A percentile compares a stretch with the other conserved stretches of the same genome.
phyloP scores from a whole-genome alignment of 78 protist species.

The Protostelium mycophagum region DNA sequence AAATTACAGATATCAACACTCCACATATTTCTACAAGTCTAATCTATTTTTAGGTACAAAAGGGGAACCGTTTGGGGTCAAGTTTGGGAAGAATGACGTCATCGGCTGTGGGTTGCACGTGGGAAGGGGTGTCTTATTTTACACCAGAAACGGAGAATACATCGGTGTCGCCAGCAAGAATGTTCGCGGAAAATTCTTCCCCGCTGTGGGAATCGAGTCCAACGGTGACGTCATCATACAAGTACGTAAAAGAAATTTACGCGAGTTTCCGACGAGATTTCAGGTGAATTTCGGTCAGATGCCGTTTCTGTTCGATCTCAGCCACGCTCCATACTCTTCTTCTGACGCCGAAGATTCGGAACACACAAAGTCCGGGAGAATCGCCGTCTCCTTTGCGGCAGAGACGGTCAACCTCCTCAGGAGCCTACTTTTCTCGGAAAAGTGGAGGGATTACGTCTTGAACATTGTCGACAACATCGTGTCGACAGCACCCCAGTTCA shows the following conservation, averaged over 20 bases:
- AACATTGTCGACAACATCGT: background rate
- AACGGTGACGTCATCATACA: constrained; percentile 13
- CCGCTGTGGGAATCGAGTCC: constrained; percentile 17
- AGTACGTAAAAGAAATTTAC: background rate
- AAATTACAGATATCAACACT: background rate
- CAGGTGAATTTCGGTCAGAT: constrained; percentile 49
- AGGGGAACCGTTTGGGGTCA: constrained; percentile 10
- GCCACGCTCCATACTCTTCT: constrained; percentile 7
- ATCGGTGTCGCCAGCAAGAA: constrained; percentile 58
- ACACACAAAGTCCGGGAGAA: constrained; percentile 5
- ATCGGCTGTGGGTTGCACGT: constrained; percentile 58
- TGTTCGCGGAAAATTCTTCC: constrained; percentile 42
- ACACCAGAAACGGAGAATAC: constrained; percentile 58
- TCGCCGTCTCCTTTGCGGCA: constrained; percentile 26
- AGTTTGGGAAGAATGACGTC: constrained; percentile 40
- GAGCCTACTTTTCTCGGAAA: constrained; percentile 6
- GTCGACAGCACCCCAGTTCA: background rate
- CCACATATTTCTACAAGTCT: too few relatives aligned
- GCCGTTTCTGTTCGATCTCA: constrained; percentile 38
- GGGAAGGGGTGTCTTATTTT: constrained; percentile 47
- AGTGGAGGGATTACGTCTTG: background rate
- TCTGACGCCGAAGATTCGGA: constrained; percentile 1
- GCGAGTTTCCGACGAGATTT: background rate
- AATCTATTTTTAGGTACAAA: too few relatives aligned
- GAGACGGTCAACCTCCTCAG: constrained; percentile 42